Evolutionary conservation across 2,329 filamentous ascomycete genomes (phyloP), one percentile per base, ranked within the genome.

Genomic region (Didymella exigua): DNA sequence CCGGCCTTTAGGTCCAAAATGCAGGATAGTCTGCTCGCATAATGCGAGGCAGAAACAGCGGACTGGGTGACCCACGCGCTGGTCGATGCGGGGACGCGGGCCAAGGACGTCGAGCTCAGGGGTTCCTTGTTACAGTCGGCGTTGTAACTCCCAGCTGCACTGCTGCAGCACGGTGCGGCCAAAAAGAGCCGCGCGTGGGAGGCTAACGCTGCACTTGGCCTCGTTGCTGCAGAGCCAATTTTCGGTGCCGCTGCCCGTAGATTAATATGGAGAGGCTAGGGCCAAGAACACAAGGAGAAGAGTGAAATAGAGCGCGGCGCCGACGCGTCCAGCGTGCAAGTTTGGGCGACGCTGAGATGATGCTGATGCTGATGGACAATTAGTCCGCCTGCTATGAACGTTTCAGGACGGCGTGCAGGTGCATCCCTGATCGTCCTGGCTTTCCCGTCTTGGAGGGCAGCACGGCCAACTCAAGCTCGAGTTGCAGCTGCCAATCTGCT

Each of bases 31-130:
- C 42, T 34, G 52, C 46, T 58, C 47, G 64, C 64, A 67, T 67
- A 52, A 60, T 54, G 59, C 56, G 61, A 53, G 54, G 41, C 51
- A 58, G 56, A 62, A 61, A 61, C 60, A 56, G 49, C 52, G 54
- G 56, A 61, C 54, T 58, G 54, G 47, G 54, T 61, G 58, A 38
- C 30, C 52, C 46, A 24, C 60, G 49, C 55, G 55, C 49, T 55
- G 60, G 27, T 33, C 46, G 48, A 49, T 57, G 57, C 60, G 60
- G 61, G 56, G 46, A 56, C 49, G 48, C 34, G 51, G 50, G 19
- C 14, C 42, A 41, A 36, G 44, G 44, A 46, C 49, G 26, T 14
- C 19, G 45, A 31, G 47, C 24, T 57, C 57, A 57, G 51, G 54
- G 59, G 52, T 50, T 56, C 46, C 59, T 59, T 38, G 36, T 60